Percentiles rank a stretch among this genome's conserved stretches.
Evolutionary conservation across 306 rosid species (phyloP).

Genomic region (Luffa acutangula): DNA sequence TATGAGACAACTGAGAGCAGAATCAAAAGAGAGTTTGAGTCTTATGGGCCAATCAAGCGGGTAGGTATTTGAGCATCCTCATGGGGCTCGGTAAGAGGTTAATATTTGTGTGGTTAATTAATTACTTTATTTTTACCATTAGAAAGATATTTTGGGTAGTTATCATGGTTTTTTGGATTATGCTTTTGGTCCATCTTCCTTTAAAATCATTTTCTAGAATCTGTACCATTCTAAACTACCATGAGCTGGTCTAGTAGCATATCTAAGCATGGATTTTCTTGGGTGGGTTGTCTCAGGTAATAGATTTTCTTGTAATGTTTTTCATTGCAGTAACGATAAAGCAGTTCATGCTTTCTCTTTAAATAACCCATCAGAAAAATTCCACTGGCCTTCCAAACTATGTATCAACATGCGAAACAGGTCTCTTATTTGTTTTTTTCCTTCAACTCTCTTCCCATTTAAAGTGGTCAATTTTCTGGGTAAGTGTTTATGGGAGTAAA

Average conservation of each 20-base stretch:
- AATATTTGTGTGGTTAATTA: slow-evolving; percentile 15
- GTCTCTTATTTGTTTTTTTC: neutral
- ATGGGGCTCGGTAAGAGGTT: slow-evolving; percentile 87
- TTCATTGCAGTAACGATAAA: neutral
- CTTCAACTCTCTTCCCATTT: neutral
- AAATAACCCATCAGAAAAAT: neutral
- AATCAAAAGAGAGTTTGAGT: slow-evolving; percentile 97
- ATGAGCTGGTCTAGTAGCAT: neutral
- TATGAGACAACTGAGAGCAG: slow-evolving; percentile 95
- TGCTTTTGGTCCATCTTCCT: neutral
- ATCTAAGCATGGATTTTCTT: neutral
- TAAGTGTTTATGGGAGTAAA: neutral
- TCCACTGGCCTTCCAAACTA: neutral
- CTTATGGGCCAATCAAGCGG: slow-evolving; percentile 98
- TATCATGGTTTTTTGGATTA: neutral
- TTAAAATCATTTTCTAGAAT: neutral
- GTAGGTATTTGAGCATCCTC: slow-evolving; percentile 86
- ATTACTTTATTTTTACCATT: neutral
- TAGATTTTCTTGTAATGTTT: neutral
- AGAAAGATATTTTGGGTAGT: neutral
- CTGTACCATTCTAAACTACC: neutral
- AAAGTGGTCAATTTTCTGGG: neutral
- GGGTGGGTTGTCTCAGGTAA: neutral
- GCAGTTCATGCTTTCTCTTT: neutral
- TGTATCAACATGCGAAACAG: neutral